Evolutionary conservation across 2,329 filamentous ascomycete species (phyloP).

Genomic region (Periconia sp.): DNA sequence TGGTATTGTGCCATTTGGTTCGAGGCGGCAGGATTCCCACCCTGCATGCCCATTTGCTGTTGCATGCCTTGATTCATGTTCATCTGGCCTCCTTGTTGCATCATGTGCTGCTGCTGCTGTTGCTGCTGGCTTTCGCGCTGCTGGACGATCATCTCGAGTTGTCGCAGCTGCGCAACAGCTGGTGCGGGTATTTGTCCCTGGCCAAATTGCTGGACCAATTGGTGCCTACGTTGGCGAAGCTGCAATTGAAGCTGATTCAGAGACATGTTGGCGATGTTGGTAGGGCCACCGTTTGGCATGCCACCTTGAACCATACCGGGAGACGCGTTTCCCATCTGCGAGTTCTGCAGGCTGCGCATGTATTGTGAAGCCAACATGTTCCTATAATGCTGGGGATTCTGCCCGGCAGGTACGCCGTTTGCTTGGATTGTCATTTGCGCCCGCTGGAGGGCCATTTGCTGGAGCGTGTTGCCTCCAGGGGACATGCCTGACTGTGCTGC

Average conservation of each 20-base stretch:
- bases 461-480: constrained; percentile 11
- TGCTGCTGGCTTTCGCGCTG: constrained; percentile 13
- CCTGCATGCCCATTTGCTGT: constrained; percentile 21
- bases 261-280: constrained; percentile 30
- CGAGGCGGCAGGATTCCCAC: constrained; percentile 18
- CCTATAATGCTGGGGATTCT: constrained; percentile 28
- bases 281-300: constrained; percentile 24
- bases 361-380: constrained; percentile 28
- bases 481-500: constrained; percentile 25
- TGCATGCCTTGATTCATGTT: constrained; percentile 26
- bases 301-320: constrained; percentile 18
- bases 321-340: constrained; percentile 26
- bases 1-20: constrained; percentile 40
- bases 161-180: constrained; percentile 26
- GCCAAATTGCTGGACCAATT: constrained; percentile 16
- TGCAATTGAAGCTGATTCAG: constrained; percentile 23
- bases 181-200: constrained; percentile 30
- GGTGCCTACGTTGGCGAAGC: not conserved
- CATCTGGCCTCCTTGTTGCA: constrained; percentile 16
- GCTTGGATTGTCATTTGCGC: constrained; percentile 35
- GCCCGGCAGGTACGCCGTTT: constrained; percentile 34
- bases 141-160: constrained; percentile 30
- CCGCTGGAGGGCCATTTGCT: constrained; percentile 35
- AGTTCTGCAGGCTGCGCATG: constrained; percentile 23
- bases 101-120: constrained; percentile 20